Evolutionary conservation across 768 basidiomycete genomes (phyloP), one percentile per base, ranked within the genome.

Genomic region (Favolaschia claudopus): DNA sequence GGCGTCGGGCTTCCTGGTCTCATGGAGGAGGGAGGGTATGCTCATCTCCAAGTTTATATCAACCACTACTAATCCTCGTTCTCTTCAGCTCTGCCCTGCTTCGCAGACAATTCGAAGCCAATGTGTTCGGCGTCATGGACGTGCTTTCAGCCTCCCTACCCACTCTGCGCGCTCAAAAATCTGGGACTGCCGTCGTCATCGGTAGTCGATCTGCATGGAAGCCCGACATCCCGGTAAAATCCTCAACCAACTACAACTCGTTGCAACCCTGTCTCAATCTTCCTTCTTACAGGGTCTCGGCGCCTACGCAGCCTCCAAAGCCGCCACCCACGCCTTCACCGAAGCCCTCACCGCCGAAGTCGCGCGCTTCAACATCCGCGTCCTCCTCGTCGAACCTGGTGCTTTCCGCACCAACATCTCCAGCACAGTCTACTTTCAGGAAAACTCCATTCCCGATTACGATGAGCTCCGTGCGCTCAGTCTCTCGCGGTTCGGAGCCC

Each of bases 121-220:
- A 83, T 60, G 73, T 84, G 4, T 84, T 83, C 62, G 83, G 83
- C 3, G 66, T 80, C 19, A 60, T 86, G 48, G 82, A 85, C 45
- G 80, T 86, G 9, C 85, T 85, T 0, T 74, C 74, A 27, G 84
- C 85, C 3, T 68, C 78, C 14, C 67, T 87, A 17, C 85, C 86
- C 0, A 74, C 83, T 62, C 70, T 86, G 67, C 78, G 86, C 31
- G 68, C 68, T 38, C 77, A 75, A 43, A 75, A 68, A 60, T 65
- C 72, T 15, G 81, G 80, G 0, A 78, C 77, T 8, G 61, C 87
- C n/a, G 77, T 87, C 7, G 75, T 81, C 13, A 72, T 86, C 24
- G 85, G 85, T 20, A 86, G 85, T 50, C 71, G 85, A 49, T 83
- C 82, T 22, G 79, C 72, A 13, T 87, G 84, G 85, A 79, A 69